Evolutionary conservation across 176 grass and related monocot genomes (phyloP).

Genomic region (Oryza longistaminata): DNA sequence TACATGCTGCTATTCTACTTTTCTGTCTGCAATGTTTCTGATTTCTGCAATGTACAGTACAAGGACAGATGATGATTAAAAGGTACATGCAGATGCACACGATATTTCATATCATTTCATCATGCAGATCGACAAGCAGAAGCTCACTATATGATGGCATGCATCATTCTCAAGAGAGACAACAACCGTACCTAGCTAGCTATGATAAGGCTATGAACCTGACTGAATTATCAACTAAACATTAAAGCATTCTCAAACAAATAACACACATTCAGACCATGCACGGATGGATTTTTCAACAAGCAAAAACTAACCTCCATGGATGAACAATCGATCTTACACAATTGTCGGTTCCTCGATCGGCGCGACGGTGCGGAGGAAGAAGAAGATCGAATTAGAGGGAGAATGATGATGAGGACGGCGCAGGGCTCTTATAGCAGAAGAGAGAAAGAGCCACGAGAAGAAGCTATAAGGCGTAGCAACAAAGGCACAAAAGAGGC

Average conservation of each 20-base stretch:
- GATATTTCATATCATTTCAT: not conserved
- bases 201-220: not conserved
- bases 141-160: not conserved
- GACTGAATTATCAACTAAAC: not conserved
- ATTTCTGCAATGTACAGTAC: not conserved
- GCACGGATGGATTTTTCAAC: not conserved
- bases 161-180: not conserved
- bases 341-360: conserved; percentile 10
- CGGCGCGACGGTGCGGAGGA: not conserved
- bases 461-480: conserved; percentile 11
- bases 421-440: conserved; percentile 44
- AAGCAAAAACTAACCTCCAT: conserved; percentile 43
- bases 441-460: not conserved
- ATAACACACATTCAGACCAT: not conserved
- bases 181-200: not conserved
- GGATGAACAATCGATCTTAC: not conserved
- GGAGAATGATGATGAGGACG: conserved; percentile 26
- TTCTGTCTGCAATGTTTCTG: not conserved
- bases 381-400: conserved; percentile 12
- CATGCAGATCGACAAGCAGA: not conserved
- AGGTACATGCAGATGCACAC: not conserved
- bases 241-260: not conserved
- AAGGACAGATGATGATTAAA: conserved; percentile 3
- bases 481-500: conserved; percentile 51
- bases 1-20: not conserved